These are phyloP conservation scores for Cryphonectria parasitica DNA, from an alignment of 2,329 filamentous ascomycete species.

Conservation along the genomic window DNA sequence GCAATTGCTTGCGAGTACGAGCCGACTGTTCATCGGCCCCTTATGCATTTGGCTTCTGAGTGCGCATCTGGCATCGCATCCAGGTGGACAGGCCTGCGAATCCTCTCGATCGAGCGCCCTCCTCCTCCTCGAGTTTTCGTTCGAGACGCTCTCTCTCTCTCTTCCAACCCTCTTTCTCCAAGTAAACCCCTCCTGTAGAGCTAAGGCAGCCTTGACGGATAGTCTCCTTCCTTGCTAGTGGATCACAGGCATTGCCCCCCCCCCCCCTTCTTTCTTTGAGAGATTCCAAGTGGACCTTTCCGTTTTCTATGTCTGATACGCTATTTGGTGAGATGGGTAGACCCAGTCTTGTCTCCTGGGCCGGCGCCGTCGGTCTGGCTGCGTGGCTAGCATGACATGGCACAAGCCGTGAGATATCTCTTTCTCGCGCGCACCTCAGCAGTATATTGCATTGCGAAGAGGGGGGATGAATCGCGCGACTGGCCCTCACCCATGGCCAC, in stretches of 20 bases:
- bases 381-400: constrained; percentile 16
- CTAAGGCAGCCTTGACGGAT: constrained; percentile 14
- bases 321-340: constrained; percentile 12
- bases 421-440: constrained; percentile 6
- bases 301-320: constrained; percentile 9
- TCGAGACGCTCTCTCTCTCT: neutral
- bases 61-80: neutral
- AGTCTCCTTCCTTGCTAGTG: constrained; percentile 18
- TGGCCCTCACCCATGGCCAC: constrained; percentile 19
- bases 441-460: constrained; percentile 1
- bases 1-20: neutral
- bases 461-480: constrained; percentile 16
- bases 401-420: constrained; percentile 7
- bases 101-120: neutral
- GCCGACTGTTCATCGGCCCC: neutral
- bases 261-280: neutral
- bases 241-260: neutral
- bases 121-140: neutral
- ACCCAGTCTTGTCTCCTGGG: neutral
- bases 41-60: neutral
- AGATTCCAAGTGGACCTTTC: neutral
- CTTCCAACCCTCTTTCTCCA: neutral
- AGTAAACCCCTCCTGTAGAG: constrained; percentile 10
- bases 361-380: constrained; percentile 30
- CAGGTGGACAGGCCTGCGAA: neutral